Evolutionary conservation across 23 red algal genomes (phyloP), one percentile per base, ranked within the genome.

Genomic region (Gracilaria domingensis): DNA sequence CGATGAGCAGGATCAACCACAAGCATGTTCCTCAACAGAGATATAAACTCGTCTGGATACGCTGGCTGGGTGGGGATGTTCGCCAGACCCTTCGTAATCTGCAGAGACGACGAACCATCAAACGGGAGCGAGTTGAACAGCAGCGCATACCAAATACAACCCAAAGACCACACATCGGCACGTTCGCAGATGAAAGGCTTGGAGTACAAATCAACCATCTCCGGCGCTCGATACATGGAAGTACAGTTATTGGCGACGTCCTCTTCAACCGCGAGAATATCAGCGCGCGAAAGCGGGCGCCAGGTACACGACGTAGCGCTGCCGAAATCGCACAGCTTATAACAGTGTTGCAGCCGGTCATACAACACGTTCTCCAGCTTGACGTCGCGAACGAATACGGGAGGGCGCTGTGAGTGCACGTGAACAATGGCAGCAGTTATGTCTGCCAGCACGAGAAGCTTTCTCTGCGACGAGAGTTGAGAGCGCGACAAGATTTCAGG

Each of bases 271-370:
- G 53, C 50, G 0, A 93, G 81, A 36, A 91, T 85, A 18, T 90
- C 55, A 20, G 93, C 67, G 29, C 94, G 83, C 18, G 58, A 66
- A 28, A 29, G n/a, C 17, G 61, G 82, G 28, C 83, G 81, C 18
- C 42, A 58, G 21, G 65, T 81, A 12, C 25, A 9, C 4, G 79
- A 59, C 4, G 93, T 87, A 42, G 74, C 89, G 66, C 96, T 98
- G 40, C 92, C 96, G 62, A 98, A 93, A 83, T 98, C 96, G 51
- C 96, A 98, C 66, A 98, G 78, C 79, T 95, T 93, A 69, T 81
- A 98, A 54, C 87, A 83, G 26, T 24, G 23, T 28, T 81, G 49
- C 11, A 45, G 20, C 40, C 64, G 70, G 57, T 95, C 93, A 48
- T 89, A 87, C 17, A 98, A 61, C 0, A 98, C 58, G 65, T 98